phyloP scores from a whole-genome alignment of 1,284 basidiomycete genomes.

The Rhodotorula sp. region DNA sequence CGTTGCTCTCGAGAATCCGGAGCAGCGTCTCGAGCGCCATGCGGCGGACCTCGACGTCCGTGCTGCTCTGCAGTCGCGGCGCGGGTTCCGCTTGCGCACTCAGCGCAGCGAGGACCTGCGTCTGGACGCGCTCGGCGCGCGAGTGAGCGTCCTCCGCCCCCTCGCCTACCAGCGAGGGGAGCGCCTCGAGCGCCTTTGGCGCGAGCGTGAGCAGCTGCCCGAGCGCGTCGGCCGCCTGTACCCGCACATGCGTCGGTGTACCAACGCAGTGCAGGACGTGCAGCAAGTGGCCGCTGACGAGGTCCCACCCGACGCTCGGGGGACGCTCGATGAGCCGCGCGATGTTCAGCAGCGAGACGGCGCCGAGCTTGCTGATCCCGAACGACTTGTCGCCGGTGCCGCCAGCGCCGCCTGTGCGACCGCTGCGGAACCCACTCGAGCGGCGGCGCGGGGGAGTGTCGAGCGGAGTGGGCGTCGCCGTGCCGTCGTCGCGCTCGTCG shows the following conservation, averaged over 20 bases:
- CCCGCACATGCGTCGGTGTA: conserved; percentile 75
- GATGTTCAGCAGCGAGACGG: conserved; percentile 77
- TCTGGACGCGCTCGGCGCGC: conserved; percentile 72
- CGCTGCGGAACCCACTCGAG: conserved; percentile 38
- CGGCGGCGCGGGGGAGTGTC: conserved; percentile 27
- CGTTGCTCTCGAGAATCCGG: conserved; percentile 83
- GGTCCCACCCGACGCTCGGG: conserved; percentile 81
- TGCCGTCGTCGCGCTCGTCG: background rate
- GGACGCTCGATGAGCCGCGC: conserved; percentile 77
- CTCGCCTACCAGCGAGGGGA: background rate
- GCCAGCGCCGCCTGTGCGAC: conserved; percentile 1
- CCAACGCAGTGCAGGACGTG: conserved; percentile 66
- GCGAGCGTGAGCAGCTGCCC: conserved; percentile 72
- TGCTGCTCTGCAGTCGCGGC: conserved; percentile 49
- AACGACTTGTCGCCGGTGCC: conserved; percentile 58
- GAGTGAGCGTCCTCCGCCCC: background rate
- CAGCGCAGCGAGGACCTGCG: conserved; percentile 77
- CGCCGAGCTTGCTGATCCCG: conserved; percentile 79
- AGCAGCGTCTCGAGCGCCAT: conserved; percentile 87
- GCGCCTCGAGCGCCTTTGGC: conserved; percentile 59
- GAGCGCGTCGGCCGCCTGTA: conserved; percentile 82
- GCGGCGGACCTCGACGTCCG: conserved; percentile 69
- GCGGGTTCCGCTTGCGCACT: conserved; percentile 70
- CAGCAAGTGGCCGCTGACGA: conserved; percentile 75
- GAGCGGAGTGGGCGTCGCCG: conserved; percentile 1